phyloP scores from a whole-genome alignment of 805 yeast species.

The Cyberlindnera mrakii region DNA sequence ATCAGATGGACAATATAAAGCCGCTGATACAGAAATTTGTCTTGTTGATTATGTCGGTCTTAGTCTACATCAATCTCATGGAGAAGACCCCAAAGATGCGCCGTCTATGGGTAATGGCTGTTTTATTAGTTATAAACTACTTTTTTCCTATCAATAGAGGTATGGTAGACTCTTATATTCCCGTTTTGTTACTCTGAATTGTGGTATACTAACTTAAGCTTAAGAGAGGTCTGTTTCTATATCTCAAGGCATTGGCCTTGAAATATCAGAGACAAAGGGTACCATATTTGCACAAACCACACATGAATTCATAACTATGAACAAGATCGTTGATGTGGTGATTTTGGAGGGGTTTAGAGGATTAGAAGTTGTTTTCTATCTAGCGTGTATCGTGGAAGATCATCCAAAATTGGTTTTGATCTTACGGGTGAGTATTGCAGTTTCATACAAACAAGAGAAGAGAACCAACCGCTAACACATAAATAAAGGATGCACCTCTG shows the following conservation, averaged over 20 bases:
- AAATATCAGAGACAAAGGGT: slow-evolving; percentile 29
- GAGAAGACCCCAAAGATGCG: too few species aligned
- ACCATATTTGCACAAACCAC: slow-evolving; percentile 21
- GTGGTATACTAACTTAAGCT: neutral
- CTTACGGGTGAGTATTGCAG: slow-evolving; percentile 25
- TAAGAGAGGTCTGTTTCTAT: slow-evolving; percentile 34
- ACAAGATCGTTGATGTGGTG: slow-evolving; percentile 53
- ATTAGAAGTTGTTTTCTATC: slow-evolving; percentile 57
- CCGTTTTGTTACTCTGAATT: neutral
- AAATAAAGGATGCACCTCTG: slow-evolving; percentile 6
- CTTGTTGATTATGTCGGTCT: neutral
- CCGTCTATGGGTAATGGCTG: neutral
- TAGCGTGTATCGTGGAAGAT: slow-evolving; percentile 50
- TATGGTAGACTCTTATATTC: neutral
- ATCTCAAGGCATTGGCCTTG: slow-evolving; percentile 42
- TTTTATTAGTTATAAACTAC: neutral
- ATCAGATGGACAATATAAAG: neutral
- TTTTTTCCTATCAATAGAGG: neutral
- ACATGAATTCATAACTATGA: slow-evolving; percentile 48
- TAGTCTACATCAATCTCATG: neutral
- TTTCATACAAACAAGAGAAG: neutral
- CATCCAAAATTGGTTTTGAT: slow-evolving; percentile 25
- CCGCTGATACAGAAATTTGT: neutral
- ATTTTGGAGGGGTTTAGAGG: slow-evolving; percentile 74
- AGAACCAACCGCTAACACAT: neutral